A percentile compares a stretch with the other conserved stretches of the same genome.
These are phyloP conservation scores for Panicum miliaceum DNA, from an alignment of 176 grass and related monocot species.

Conservation along the genomic window DNA sequence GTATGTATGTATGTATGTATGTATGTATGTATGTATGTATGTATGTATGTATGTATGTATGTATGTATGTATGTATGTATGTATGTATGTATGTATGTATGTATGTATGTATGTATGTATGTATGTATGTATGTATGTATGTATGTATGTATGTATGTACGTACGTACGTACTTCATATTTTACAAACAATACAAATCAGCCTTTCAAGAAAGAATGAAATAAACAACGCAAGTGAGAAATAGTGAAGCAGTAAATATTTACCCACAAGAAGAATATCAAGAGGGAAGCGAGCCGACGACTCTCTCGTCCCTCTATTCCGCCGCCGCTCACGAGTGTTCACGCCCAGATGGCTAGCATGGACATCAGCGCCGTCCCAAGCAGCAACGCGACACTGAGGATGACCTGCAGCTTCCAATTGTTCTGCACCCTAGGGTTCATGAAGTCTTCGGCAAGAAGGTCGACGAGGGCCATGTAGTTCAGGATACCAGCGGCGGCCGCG, in stretches of 20 bases:
- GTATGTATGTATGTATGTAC: no score
- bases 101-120: no score
- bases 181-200: neutral
- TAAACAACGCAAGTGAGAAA: neutral
- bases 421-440: conserved; percentile 68
- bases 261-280: neutral
- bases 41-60: no score
- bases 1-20: no score
- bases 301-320: neutral
- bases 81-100: no score
- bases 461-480: conserved; percentile 74
- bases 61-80: no score
- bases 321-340: conserved; percentile 1
- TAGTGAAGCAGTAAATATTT: neutral
- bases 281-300: neutral
- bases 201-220: neutral
- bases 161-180: neutral
- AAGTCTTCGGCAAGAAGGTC: conserved; percentile 73
- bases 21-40: no score
- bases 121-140: no score
- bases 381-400: conserved; percentile 50
- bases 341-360: conserved; percentile 76
- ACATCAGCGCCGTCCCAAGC: conserved; percentile 59
- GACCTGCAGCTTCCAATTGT: conserved; percentile 51
- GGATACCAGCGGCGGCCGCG: conserved; percentile 50